Conservation (phyloP, 495 filamentous ascomycete genomes). For the Penicillium egyptiacum region DNA sequence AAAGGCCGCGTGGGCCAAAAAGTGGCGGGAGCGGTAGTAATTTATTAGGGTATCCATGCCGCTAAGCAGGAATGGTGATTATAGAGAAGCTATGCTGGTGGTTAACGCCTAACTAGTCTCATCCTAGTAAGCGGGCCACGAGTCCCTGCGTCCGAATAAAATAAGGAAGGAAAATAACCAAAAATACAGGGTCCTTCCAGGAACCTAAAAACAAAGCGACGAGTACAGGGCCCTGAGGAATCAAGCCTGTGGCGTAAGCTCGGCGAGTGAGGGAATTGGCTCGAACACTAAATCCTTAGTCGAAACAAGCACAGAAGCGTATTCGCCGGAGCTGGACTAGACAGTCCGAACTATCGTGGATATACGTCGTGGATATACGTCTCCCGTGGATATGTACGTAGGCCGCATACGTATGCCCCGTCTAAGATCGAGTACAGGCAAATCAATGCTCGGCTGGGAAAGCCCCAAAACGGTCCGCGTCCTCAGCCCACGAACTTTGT, state of each 20-base stretch:
- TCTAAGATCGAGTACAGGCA: conserved; percentile 14
- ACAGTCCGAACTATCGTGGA: conserved; percentile 14
- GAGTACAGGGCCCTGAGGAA: conserved; percentile 20
- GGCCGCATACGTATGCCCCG: conserved; percentile 32
- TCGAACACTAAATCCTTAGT: conserved; percentile 15
- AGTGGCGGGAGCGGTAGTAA: conserved; percentile 8
- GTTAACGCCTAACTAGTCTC: conserved; percentile 14
- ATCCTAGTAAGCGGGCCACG: conserved; percentile 16
- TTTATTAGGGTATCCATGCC: conserved; percentile 17
- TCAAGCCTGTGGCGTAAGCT: conserved; percentile 29
- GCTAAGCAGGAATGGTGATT: conserved; percentile 19
- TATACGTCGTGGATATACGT: conserved; percentile 33
- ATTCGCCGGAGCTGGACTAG: conserved; percentile 19
- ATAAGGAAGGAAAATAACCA: background rate
- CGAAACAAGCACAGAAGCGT: conserved; percentile 15
- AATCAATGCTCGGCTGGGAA: conserved; percentile 27
- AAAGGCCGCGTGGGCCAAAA: conserved; percentile 10
- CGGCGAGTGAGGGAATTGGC: conserved; percentile 22
- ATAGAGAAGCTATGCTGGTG: background rate
- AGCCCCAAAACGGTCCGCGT: conserved; percentile 14
- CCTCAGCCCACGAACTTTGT: conserved; percentile 7
- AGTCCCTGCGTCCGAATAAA: conserved; percentile 26
- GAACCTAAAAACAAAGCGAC: conserved; percentile 7
- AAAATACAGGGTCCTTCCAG: conserved; percentile 3
- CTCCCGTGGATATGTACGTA: conserved; percentile 28